Percentiles rank a stretch among this genome's conserved stretches.
Conservation (phyloP, 1,139 yeast genomes). For the Meyerozyma carpophila region DNA sequence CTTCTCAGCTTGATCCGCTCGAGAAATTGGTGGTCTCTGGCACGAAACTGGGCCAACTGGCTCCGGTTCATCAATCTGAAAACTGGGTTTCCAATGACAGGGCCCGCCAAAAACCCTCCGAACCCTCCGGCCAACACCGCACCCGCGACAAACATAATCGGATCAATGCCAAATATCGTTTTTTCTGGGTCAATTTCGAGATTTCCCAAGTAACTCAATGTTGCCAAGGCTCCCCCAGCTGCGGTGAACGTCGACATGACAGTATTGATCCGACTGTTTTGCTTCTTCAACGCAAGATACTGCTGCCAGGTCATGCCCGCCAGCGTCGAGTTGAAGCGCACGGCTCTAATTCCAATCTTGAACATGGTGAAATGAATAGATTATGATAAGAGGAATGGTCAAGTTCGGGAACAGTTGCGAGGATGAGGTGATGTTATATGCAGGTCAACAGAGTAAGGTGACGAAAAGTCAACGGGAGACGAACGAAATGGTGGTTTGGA, state of each 20-base stretch:
- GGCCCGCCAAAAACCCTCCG: slow-evolving; percentile 79
- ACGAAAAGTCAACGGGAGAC: too few species aligned
- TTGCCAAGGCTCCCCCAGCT: slow-evolving; percentile 56
- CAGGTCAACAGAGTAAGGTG: slow-evolving; percentile 3
- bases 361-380: neutral
- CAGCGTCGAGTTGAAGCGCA: slow-evolving; percentile 22
- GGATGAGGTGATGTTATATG: neutral
- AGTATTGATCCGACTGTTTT: slow-evolving; percentile 65
- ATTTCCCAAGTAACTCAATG: slow-evolving; percentile 76
- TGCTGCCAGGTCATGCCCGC: slow-evolving; percentile 61
- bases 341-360: slow-evolving; percentile 2
- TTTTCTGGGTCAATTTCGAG: slow-evolving; percentile 77
- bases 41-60: slow-evolving; percentile 39
- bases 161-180: slow-evolving; percentile 80
- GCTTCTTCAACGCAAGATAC: slow-evolving; percentile 69
- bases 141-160: slow-evolving; percentile 69
- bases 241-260: slow-evolving; percentile 68
- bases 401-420: neutral
- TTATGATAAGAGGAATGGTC: neutral
- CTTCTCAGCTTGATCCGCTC: slow-evolving; percentile 70
- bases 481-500: too few species aligned
- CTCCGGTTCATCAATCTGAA: slow-evolving; percentile 55
- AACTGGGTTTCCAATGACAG: slow-evolving; percentile 66
- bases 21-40: slow-evolving; percentile 70
- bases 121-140: slow-evolving; percentile 66